A percentile compares a stretch with the other conserved stretches of the same genome.
Conservation (phyloP, 2,329 filamentous ascomycete species). For the Raffaelea deltoideospora region DNA sequence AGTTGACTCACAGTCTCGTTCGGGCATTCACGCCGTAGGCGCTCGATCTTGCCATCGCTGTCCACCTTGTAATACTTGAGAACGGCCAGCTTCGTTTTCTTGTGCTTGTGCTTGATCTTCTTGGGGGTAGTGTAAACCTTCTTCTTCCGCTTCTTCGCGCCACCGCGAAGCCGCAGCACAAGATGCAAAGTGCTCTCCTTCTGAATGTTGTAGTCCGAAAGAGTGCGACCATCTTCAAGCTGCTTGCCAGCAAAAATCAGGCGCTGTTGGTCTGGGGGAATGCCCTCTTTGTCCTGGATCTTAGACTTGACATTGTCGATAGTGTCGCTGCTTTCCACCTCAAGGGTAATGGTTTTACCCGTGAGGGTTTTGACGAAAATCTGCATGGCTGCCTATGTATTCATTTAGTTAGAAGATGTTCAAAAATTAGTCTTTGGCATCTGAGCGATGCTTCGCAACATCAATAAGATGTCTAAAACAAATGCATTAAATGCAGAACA, state of each 20-base stretch:
- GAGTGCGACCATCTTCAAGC: slow-evolving; percentile 97
- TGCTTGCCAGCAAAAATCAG: slow-evolving; percentile 99
- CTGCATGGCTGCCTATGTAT: slow-evolving; percentile 52
- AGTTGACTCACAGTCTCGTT: slow-evolving; percentile 59
- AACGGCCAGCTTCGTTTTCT: slow-evolving; percentile 99
- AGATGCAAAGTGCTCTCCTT: slow-evolving; percentile 99
- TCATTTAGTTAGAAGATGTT: slow-evolving; percentile 12
- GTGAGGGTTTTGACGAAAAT: slow-evolving; percentile 78
- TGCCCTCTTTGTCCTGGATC: slow-evolving; percentile 97
- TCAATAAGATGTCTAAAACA: not conserved
- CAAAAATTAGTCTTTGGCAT: not conserved
- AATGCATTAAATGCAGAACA: not conserved
- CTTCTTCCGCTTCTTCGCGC: slow-evolving; percentile 99
- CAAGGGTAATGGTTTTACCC: slow-evolving; percentile 99
- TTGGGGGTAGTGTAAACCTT: slow-evolving; percentile 99
- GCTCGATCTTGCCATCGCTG: slow-evolving; percentile 99
- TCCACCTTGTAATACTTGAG: slow-evolving; percentile 99
- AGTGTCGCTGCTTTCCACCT: slow-evolving; percentile 99
- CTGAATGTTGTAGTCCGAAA: slow-evolving; percentile 99
- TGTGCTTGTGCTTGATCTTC: slow-evolving; percentile 99
- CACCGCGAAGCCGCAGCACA: slow-evolving; percentile 95
- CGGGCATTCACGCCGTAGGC: slow-evolving; percentile 95
- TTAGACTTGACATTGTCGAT: slow-evolving; percentile 99
- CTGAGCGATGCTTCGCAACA: too few relatives aligned
- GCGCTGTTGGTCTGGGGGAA: slow-evolving; percentile 97